Evolutionary conservation across 2,329 filamentous ascomycete genomes (phyloP).

Genomic region (Colletotrichum sp.): DNA sequence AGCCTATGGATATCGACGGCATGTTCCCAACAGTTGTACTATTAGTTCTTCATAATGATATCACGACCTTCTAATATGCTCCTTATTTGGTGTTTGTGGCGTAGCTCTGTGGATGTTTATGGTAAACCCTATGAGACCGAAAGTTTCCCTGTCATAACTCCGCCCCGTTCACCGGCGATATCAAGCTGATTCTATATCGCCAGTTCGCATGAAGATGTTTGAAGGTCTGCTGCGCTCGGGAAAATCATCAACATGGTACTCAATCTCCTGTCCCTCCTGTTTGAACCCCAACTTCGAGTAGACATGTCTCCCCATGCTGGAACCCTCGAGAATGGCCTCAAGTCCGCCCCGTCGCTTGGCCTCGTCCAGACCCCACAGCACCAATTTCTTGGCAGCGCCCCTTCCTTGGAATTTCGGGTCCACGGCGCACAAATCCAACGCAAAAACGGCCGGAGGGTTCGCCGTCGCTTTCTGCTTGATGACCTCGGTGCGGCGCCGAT

Average conservation of each 20-base stretch:
- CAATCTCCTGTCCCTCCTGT: conserved; percentile 44
- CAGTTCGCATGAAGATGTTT: conserved; percentile 53
- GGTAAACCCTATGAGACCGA: neutral
- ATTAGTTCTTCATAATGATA: neutral
- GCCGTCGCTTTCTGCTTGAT: conserved; percentile 46
- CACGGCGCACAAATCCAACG: conserved; percentile 56
- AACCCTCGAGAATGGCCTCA: conserved; percentile 51
- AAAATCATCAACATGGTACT: conserved; percentile 51
- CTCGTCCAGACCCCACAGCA: conserved; percentile 53
- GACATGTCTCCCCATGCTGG: conserved; percentile 50
- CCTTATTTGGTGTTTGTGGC: neutral
- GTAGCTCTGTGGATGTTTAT: neutral
- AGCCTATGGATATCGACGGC: accelerated
- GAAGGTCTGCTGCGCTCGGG: conserved; percentile 37
- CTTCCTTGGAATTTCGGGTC: conserved; percentile 57
- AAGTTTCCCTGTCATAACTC: neutral
- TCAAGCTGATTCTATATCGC: neutral
- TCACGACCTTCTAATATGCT: neutral
- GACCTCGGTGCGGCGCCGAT: conserved; percentile 45
- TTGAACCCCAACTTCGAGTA: conserved; percentile 52
- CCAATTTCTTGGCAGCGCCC: conserved; percentile 49
- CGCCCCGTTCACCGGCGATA: neutral
- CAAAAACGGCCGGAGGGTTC: conserved; percentile 49
- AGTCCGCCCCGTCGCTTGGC: conserved; percentile 42
- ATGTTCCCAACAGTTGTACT: neutral